Evolutionary conservation across 768 basidiomycete species (phyloP), one percentile per base, ranked within the genome.

Genomic region (Ephemerocybe angulata): DNA sequence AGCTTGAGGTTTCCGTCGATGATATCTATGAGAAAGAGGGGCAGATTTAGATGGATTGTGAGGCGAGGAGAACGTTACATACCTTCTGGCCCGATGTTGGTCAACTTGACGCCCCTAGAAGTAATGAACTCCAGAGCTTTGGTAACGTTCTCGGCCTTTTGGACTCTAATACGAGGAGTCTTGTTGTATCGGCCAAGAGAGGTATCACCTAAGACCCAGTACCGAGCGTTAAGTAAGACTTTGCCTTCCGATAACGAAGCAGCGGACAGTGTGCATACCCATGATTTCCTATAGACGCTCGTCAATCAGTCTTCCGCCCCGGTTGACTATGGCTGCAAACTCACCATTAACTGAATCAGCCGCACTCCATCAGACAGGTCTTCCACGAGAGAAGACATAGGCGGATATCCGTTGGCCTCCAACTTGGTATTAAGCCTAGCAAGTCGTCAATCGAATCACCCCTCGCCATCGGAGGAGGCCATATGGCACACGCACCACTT

Each of bases 1-100:
- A 99, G 87, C 72, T 98, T 99, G 59, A 95, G 71, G 69, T 96
- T 97, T n/a, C 95, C 95, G 69, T 99, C 97, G 54, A 99, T 94
- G 67, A 98, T 97, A 69, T 98, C 96, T 95, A 56, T n/a, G 31
- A 11, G 25, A 30, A 35, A 49, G 54, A 47, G 17, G 35, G 27
- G n/a, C 12, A 42, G 41, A 30, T 46, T 25, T 30, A 33, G 28
- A 3, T 24, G 24, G 41, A 12, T 33, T 13, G 11, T 15, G 21
- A 24, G 28, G n/a, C 30, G 28, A 22, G 17, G 21, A 24, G 13
- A 43, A n/a, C 24, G 31, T n/a, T 29, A 31, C 68, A 43, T 60
- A 86, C 93, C 93, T 82, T 98, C 96, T 10, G 95, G 92, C 15
- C 94, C 96, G 58, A 99, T 98, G 70, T 98, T 98, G 30, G 95